Conservation (phyloP, 169 alveolate genomes). For the Plasmodium gallinaceum region DNA sequence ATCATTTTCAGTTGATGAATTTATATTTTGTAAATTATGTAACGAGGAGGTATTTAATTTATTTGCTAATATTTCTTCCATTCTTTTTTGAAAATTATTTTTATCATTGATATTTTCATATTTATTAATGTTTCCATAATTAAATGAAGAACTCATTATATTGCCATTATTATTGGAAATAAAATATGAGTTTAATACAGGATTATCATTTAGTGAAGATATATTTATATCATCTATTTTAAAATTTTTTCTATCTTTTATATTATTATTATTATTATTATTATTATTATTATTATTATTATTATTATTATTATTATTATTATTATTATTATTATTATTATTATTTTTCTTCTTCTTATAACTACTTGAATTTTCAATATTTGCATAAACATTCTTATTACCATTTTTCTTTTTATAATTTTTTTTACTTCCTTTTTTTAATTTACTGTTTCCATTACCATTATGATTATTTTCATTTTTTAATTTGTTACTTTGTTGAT, state of each 20-base stretch:
- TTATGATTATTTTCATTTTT: slow-evolving; percentile 61
- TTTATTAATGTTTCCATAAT: too few relatives aligned
- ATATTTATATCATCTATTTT: background rate
- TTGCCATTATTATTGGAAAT: too few relatives aligned
- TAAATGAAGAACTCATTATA: too few relatives aligned
- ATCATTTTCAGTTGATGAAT: too few relatives aligned
- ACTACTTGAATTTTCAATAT: background rate
- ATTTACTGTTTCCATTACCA: slow-evolving; percentile 15
- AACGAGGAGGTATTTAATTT: too few relatives aligned
- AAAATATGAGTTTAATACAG: too few relatives aligned
- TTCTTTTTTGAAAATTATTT: too few relatives aligned
- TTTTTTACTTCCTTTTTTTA: background rate
- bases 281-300: background rate
- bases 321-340: background rate
- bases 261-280: slow-evolving; percentile 1
- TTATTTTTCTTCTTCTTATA: background rate
- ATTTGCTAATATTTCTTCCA: too few relatives aligned
- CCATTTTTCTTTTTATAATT: slow-evolving; percentile 4
- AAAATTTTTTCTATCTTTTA: background rate
- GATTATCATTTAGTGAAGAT: too few relatives aligned
- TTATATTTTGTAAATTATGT: too few relatives aligned
- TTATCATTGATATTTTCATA: too few relatives aligned
- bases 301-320: background rate
- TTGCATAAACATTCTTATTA: background rate
- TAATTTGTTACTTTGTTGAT: slow-evolving; percentile 63